Percentiles rank a stretch among this genome's conserved stretches.
These are phyloP conservation scores for Pythium phragmiticola DNA, from an alignment of 352 stramenopile genomes.

Conservation along the genomic window DNA sequence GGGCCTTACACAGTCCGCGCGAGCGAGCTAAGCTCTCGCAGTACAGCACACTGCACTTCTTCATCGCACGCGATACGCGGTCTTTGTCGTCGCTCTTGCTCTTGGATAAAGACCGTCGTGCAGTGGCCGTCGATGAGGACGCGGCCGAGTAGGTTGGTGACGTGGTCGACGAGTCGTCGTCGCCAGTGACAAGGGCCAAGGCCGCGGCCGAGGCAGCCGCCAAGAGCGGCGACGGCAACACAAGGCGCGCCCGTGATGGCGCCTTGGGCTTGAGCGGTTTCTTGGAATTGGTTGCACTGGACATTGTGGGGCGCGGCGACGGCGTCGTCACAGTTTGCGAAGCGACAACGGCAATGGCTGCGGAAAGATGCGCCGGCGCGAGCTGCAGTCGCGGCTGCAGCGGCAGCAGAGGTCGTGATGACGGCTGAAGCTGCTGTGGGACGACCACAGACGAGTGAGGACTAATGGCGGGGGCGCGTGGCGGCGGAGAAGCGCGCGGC, in stretches of 20 bases:
- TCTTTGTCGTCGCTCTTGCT: too few relatives aligned
- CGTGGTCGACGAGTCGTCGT: not conserved
- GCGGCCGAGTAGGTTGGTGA: slow-evolving; percentile 5
- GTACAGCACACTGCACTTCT: slow-evolving; percentile 20
- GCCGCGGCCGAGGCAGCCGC: not conserved
- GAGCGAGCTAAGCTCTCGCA: slow-evolving; percentile 27
- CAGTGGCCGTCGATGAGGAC: slow-evolving; percentile 4
- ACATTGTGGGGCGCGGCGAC: not conserved
- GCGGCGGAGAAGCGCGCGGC: not conserved
- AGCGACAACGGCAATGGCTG: slow-evolving; percentile 11
- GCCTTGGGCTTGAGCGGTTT: slow-evolving; percentile 3
- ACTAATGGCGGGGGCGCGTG: not conserved
- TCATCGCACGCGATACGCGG: slow-evolving; percentile 14
- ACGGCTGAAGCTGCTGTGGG: not conserved
- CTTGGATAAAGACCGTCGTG: not conserved
- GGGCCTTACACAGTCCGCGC: slow-evolving; percentile 29
- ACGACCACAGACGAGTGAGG: not conserved
- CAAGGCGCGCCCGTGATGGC: not conserved
- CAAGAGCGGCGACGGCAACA: slow-evolving; percentile 7
- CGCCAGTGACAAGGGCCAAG: not conserved
- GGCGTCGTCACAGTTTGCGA: slow-evolving; percentile 1
- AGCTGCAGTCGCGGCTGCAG: slow-evolving; percentile 10
- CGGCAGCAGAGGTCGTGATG: not conserved
- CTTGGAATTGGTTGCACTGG: slow-evolving; percentile 3
- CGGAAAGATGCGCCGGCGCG: slow-evolving; percentile 10